Evolutionary conservation across 148 eudicot genomes (phyloP).

Genomic region (Vaccinium macrocarpon): DNA sequence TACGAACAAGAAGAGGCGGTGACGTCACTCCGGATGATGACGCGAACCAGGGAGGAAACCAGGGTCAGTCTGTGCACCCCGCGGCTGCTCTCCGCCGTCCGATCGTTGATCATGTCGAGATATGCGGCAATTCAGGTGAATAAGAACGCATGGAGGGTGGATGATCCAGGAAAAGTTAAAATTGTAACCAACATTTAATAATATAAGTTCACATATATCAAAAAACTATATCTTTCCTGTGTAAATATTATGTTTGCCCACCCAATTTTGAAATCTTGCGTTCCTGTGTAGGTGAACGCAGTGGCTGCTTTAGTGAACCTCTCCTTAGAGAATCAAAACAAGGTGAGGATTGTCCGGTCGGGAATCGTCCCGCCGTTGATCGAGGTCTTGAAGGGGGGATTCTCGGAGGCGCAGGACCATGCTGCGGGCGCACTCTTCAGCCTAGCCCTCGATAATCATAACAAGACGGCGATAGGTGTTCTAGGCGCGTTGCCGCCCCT

Average conservation of each 20-base stretch:
- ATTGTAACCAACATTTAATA: too few species aligned
- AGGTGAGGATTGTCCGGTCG: constrained; percentile 83
- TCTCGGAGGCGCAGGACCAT: constrained; percentile 76
- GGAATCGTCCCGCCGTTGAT: constrained; percentile 73
- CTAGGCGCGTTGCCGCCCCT: constrained; percentile 75
- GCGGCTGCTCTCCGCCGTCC: constrained; percentile 49
- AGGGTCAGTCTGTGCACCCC: constrained; percentile 62
- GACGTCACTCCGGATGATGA: constrained; percentile 49
- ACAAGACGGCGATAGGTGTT: constrained; percentile 87
- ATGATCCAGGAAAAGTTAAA: too few species aligned
- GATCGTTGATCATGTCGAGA: constrained; percentile 52
- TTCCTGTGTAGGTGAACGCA: constrained; percentile 55
- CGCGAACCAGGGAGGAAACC: constrained; percentile 52
- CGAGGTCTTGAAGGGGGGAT: constrained; percentile 63
- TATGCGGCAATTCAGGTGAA: constrained; percentile 45
- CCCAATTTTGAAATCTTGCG: not conserved
- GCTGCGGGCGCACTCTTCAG: constrained; percentile 89
- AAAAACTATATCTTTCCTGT: not conserved
- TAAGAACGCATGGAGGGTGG: too few species aligned
- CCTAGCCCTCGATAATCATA: constrained; percentile 69
- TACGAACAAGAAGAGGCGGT: constrained; percentile 62
- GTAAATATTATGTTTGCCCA: not conserved
- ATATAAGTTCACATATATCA: too few species aligned
- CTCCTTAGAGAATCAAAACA: constrained; percentile 68
- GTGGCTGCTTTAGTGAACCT: constrained; percentile 78